Conservation (phyloP, 352 stramenopile species). For the Globisporangium iwayamae region DNA sequence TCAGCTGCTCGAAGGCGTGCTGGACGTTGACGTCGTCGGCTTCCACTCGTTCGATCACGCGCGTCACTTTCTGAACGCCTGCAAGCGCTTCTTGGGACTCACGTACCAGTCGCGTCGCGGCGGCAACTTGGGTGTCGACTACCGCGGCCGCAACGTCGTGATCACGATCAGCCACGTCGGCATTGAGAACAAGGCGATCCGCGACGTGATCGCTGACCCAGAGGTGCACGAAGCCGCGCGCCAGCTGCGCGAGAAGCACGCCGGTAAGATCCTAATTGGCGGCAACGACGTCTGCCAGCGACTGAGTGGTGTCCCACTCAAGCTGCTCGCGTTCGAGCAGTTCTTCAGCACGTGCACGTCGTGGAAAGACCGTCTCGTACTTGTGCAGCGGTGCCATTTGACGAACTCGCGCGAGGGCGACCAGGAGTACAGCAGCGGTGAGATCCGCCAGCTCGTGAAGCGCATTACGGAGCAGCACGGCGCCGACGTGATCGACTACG, state of each 20-base stretch:
- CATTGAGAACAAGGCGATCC: conserved; percentile 90
- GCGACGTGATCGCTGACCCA: conserved; percentile 42
- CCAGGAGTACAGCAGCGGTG: conserved; percentile 86
- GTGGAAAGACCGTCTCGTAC: conserved; percentile 93
- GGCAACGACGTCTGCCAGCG: conserved; percentile 93
- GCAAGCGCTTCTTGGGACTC: conserved; percentile 94
- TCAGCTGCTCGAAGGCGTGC: conserved; percentile 92
- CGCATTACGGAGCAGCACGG: conserved; percentile 75
- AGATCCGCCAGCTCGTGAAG: conserved; percentile 79
- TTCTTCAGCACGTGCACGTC: conserved; percentile 94
- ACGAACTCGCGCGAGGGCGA: conserved; percentile 88
- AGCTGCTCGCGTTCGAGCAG: conserved; percentile 95
- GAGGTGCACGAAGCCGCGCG: conserved; percentile 74
- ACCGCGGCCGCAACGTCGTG: conserved; percentile 93
- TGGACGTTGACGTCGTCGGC: conserved; percentile 95
- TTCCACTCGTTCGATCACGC: conserved; percentile 99
- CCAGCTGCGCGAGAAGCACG: conserved; percentile 88
- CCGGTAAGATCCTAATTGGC: conserved; percentile 90
- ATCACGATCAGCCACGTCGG: conserved; percentile 98
- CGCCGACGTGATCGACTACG: conserved; percentile 80
- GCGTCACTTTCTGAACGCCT: conserved; percentile 97
- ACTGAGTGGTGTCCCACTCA: conserved; percentile 92
- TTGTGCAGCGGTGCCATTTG: conserved; percentile 92
- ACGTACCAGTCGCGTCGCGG: conserved; percentile 87
- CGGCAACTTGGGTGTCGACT: conserved; percentile 95